phyloP scores from a whole-genome alignment of 2,329 filamentous ascomycete genomes.

The Phoma sp. region DNA sequence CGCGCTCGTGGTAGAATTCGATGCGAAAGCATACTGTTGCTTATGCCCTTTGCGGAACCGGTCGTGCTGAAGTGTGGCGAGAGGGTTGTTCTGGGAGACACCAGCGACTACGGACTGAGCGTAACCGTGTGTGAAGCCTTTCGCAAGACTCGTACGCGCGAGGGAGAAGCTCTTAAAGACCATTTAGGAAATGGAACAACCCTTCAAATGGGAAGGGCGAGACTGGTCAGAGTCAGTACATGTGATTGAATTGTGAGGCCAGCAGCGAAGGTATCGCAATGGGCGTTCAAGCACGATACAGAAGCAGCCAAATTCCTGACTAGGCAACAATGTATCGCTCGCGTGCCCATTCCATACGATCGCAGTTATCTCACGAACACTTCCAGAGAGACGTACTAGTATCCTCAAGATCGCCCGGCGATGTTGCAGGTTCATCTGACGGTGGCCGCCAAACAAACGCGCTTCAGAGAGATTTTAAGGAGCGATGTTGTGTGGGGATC shows the following conservation, averaged over 20 bases:
- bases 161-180: conserved; percentile 75
- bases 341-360: conserved; percentile 13
- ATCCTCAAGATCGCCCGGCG: conserved; percentile 62
- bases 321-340: conserved; percentile 28
- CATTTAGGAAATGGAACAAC: conserved; percentile 83
- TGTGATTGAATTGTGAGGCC: conserved; percentile 5
- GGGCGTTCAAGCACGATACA: neutral
- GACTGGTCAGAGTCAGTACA: conserved; percentile 45
- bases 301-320: conserved; percentile 12
- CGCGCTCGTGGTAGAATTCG: conserved; percentile 45
- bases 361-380: conserved; percentile 7
- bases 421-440: conserved; percentile 99
- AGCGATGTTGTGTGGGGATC: conserved; percentile 19
- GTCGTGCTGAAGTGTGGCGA: conserved; percentile 58
- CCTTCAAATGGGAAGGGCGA: conserved; percentile 64
- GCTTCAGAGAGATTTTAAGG: conserved; percentile 58
- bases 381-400: conserved; percentile 61
- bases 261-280: neutral
- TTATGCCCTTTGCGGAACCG: conserved; percentile 59
- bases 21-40: conserved; percentile 78
- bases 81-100: conserved; percentile 65
- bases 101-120: conserved; percentile 96
- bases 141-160: conserved; percentile 96
- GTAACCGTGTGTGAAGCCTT: conserved; percentile 97
- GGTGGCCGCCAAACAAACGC: conserved; percentile 90